Base-by-base conservation (phyloP, 305 asterid species). In the Fraxinus baroniana region DNA sequence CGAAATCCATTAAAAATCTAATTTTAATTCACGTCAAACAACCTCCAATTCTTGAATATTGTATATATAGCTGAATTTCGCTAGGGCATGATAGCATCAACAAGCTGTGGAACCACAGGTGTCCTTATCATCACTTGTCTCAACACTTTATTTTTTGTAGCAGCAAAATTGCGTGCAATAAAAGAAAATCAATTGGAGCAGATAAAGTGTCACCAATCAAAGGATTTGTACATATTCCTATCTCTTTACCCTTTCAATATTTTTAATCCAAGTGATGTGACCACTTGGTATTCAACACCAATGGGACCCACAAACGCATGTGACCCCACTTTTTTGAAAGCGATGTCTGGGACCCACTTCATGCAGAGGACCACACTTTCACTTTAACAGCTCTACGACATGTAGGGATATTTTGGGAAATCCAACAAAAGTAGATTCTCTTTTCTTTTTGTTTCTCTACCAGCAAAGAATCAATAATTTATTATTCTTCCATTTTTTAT, bases 271-370 rank as follows among this genome's bases (percentile, higher is more conserved):
- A 1, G 8, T 52, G 81, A 85, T 57, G 84, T 78, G 87, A 85
- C 71, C 55, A 60, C 24, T 2, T 46, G 24, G 74, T 83, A 81
- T 41, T 85, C 82, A 82, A 30, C 79, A 9, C 68, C 73, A 85
- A 82, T 76, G 79, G 86, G 86, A 85, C 87, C 86, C 86, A 82
- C 82, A 10, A 4, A 5, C 84, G 6, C 85, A 81, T 36, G 62
- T 80, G 68, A 12, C n/a, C 37, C 41, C 44, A 55, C 26, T 18
- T 49, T 36, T 60, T 37, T 74, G 75, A 81, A 52, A 55, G 13
- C 6, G 26, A 55, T 46, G 57, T 22, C 7, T 1, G 81, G 85
- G 76, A 20, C 72, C 81, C 85, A 85, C 83, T 7, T 5, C 20
- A 3, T 1, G 12, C 9, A 15, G 55, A 82, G 87, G 83, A 81